Base-by-base conservation (phyloP, 495 filamentous ascomycete species). In the Penicillium cinerascens region DNA sequence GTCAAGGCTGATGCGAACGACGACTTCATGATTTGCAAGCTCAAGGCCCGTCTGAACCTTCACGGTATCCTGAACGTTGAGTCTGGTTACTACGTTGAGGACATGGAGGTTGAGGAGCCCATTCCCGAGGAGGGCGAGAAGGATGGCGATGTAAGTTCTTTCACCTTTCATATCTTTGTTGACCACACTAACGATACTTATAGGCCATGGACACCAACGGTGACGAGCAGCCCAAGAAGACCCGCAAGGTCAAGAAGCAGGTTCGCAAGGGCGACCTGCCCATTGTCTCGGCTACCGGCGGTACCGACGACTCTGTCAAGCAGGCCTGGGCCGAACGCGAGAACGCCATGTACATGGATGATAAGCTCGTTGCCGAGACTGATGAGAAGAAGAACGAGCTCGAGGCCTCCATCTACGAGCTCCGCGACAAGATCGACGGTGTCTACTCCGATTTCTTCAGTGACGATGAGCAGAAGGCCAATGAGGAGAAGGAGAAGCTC, bases 341-440 rank as follows among this genome's bases (percentile, higher is more conserved):
- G 73, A 82, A 82, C 50, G 59, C 84, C 54, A 96, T 99, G 93
- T 80, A 90, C 65, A 92, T 93, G 85, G 90, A 97, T 69, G 93
- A 99, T 77, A 99, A 97, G 79, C 83, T 97, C 35, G 92, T 99
- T 38, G 90, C 91, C 49, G 95, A 97, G 70, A 99, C 93, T 20
- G 93, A 97, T 66, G 90, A 97, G 78, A 95, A 93, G 82, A 97
- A 97, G 89, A 99, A 99, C 77, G 93, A 97, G 70, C 87, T 99
- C 37, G 93, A 99, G 79, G 85, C 88, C 35, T 92, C 85, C 71
- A 97, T 97, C 78, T 99, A 99, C 73, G 89, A 96, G 60, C 79
- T 95, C 63, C 85, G 92, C 55, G 89, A 90, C 75, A 96, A 96
- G 82, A 80, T 97, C 43, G 88, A 96, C 60, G 90, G 91, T 55